phyloP scores from a whole-genome alignment of 192 early-diverging fungal genomes.

The Coemansia asiatica region DNA sequence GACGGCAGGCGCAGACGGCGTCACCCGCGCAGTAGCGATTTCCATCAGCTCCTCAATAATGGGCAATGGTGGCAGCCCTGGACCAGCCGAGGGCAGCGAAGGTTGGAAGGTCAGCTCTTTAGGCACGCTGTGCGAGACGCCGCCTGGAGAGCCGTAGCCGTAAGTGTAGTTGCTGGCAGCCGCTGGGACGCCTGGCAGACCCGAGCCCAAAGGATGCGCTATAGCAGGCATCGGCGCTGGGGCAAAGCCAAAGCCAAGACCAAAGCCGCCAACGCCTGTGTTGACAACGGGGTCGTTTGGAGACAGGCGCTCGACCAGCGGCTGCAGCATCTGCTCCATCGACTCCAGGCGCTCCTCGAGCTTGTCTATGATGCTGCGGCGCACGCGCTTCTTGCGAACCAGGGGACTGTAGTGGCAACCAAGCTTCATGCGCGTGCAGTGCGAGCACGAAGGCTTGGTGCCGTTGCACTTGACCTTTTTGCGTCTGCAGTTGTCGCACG shows the following conservation, averaged over 20 bases:
- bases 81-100: background rate
- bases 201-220: slow-evolving; percentile 35
- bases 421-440: slow-evolving; percentile 55
- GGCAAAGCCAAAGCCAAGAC: slow-evolving; percentile 47
- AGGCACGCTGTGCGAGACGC: slow-evolving; percentile 9
- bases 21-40: slow-evolving; percentile 37
- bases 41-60: slow-evolving; percentile 53
- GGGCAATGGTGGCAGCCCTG: slow-evolving; percentile 33
- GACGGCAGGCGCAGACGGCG: slow-evolving; percentile 40
- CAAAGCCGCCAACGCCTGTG: slow-evolving; percentile 23
- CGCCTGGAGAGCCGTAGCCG: slow-evolving; percentile 8
- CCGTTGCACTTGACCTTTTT: slow-evolving; percentile 59
- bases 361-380: slow-evolving; percentile 56
- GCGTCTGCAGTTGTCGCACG: slow-evolving; percentile 55
- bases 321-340: slow-evolving; percentile 58
- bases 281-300: slow-evolving; percentile 51
- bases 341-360: slow-evolving; percentile 51
- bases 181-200: slow-evolving; percentile 6
- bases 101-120: slow-evolving; percentile 8
- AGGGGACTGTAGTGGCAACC: slow-evolving; percentile 57
- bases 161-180: background rate
- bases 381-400: slow-evolving; percentile 56
- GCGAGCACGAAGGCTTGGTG: slow-evolving; percentile 50
- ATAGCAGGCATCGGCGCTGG: slow-evolving; percentile 33
- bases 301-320: slow-evolving; percentile 52